Base-by-base conservation (phyloP, 345 rosid species). In the Acer saccharum region DNA sequence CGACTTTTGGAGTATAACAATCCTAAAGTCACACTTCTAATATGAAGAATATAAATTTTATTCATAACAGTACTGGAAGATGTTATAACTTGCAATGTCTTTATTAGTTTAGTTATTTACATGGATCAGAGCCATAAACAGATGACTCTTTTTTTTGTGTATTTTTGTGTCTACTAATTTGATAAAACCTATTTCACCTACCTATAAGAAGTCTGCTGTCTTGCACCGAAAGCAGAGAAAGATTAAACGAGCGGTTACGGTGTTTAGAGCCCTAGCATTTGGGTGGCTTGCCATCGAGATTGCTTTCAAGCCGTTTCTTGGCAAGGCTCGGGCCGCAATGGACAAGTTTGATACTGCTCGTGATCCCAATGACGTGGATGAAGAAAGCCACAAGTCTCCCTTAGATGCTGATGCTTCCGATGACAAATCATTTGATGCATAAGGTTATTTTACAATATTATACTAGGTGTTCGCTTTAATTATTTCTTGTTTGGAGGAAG, bases 211-310 rank as follows among this genome's bases (percentile, higher is more conserved):
- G 2, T 29, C 32, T 29, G 32, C 32, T 29, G 32, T 2, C 32
- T 29, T 29, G 32, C 32, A 29, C 32, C 32, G 3, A 29, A 29
- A 29, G 32, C 32, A 29, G 32, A 25, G 27, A 25, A 44, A 48
- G 55, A 27, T 80, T 79, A 93, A 91, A 76, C 89, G 81, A 77
- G 91, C 88, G 67, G 83, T 87, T 72, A 84, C 83, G 65, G 97
- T 89, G 17, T 79, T 88, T 16, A 95, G 98, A 54, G 94, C 91
- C 7, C 84, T 93, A 13, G 91, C 92, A 14, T 75, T 92, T 2
- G 94, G 92, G 57, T 91, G 92, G 97, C 71, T 94, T 7, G 94
- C 98, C 11, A 79, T 95, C 32, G 98, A 91, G 89, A 29, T 95
- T 71, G 95, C 90, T 71, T 84, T 91, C 76, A 95, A 90, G 87